Percentiles rank a stretch among this genome's conserved stretches.
Conservation (phyloP, 2,329 filamentous ascomycete species). For the Fusarium sp. region DNA sequence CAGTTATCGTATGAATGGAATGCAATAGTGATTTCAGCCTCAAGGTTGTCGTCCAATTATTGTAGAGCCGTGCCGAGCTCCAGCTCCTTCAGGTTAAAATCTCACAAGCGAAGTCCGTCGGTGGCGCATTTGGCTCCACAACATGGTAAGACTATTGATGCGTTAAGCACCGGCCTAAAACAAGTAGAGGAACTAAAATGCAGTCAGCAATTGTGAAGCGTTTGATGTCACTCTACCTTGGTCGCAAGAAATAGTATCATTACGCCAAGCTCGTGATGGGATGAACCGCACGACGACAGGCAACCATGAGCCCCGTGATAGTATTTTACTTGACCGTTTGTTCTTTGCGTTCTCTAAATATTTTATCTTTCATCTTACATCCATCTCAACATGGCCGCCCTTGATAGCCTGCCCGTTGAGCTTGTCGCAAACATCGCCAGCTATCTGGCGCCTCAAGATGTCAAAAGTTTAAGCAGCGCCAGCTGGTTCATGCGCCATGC, state of each 20-base stretch:
- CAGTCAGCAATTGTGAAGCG: fast-evolving
- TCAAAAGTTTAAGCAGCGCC: background rate
- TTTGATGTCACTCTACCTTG: background rate
- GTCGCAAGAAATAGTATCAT: fast-evolving
- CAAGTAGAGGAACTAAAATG: fast-evolving
- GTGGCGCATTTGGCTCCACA: background rate
- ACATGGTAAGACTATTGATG: background rate
- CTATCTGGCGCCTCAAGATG: background rate
- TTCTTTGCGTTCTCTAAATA: fast-evolving
- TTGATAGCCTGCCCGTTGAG: background rate
- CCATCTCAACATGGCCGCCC: background rate
- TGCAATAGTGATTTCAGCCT: background rate
- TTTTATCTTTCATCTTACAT: fast-evolving
- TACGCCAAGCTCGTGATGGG: background rate
- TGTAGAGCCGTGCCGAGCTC: background rate
- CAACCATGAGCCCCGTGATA: background rate
- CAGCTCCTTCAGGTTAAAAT: background rate
- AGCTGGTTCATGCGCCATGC: background rate
- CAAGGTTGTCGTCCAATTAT: background rate
- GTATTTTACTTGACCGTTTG: background rate
- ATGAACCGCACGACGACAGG: background rate
- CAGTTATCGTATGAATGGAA: background rate
- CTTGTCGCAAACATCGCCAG: background rate
- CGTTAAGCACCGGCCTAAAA: background rate
- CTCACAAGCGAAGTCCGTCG: background rate